Percentiles rank a stretch among this genome's conserved stretches.
Evolutionary conservation across 345 rosid genomes (phyloP).

Genomic region (Garcia nutans): DNA sequence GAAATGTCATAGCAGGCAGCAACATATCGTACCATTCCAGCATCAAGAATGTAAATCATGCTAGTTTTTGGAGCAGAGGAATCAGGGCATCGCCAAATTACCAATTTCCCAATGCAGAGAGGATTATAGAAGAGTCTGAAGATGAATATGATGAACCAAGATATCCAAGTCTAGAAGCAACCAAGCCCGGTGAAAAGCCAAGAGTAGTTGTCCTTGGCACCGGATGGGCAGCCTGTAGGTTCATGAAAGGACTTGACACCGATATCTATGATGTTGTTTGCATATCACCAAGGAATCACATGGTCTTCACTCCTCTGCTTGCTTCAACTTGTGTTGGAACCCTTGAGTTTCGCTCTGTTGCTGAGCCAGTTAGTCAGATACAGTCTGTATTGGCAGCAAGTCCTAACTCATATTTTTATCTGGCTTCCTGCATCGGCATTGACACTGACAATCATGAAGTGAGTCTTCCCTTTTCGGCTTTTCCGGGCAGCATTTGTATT

Average conservation of each 20-base stretch:
- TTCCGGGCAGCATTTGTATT: not conserved
- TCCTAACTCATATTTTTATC: constrained; percentile 77
- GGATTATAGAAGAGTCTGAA: constrained; percentile 36
- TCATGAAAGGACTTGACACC: constrained; percentile 64
- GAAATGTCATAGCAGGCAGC: constrained; percentile 18
- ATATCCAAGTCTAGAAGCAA: constrained; percentile 56
- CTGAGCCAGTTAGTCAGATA: constrained; percentile 78
- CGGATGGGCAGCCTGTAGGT: constrained; percentile 82
- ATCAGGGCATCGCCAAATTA: constrained; percentile 41
- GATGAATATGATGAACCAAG: constrained; percentile 41
- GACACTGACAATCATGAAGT: constrained; percentile 75
- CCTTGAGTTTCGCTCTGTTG: constrained; percentile 85
- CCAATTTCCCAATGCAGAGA: constrained; percentile 38
- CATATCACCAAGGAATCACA: constrained; percentile 79
- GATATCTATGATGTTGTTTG: constrained; percentile 59
- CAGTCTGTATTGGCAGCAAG: constrained; percentile 70
- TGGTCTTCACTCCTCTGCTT: constrained; percentile 80
- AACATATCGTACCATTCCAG: constrained; percentile 25
- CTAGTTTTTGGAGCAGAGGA: constrained; percentile 48
- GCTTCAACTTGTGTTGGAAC: constrained; percentile 83
- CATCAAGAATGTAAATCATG: constrained; percentile 19
- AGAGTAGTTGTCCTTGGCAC: constrained; percentile 76
- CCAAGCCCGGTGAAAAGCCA: constrained; percentile 62
- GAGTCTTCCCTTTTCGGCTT: constrained; percentile 19
- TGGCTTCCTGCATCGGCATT: constrained; percentile 72